Conservation (phyloP, 345 rosid genomes). For the Arabis alpina region DNA sequence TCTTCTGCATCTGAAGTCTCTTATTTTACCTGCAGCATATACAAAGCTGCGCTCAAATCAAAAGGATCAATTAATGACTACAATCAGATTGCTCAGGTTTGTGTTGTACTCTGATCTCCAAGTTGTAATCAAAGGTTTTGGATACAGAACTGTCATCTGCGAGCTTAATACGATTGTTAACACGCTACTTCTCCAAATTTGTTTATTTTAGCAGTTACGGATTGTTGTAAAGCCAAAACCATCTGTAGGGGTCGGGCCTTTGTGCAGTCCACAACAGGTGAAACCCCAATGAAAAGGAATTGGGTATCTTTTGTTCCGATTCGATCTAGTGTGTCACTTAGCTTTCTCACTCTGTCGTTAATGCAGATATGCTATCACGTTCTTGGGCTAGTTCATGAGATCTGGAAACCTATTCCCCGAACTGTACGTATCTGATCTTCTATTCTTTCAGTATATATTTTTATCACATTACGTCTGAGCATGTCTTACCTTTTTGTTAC, state of each 20-base stretch:
- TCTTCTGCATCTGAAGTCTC: constrained; percentile 31
- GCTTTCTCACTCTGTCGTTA: constrained; percentile 39
- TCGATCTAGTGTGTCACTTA: constrained; percentile 30
- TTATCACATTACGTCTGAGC: constrained; percentile 14
- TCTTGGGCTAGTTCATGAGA: constrained; percentile 93
- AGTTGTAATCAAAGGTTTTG: constrained; percentile 21
- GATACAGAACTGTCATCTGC: constrained; percentile 12
- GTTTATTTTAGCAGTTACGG: constrained; percentile 71
- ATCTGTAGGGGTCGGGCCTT: constrained; percentile 69
- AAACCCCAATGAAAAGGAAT: constrained; percentile 37
- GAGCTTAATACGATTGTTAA: constrained; percentile 28
- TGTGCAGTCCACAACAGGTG: constrained; percentile 93
- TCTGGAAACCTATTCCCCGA: constrained; percentile 97
- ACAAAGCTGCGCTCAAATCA: constrained; percentile 82
- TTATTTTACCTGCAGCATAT: constrained; percentile 60
- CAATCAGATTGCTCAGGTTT: constrained; percentile 97
- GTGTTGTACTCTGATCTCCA: constrained; percentile 39
- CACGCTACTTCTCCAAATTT: constrained; percentile 32
- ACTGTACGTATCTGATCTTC: constrained; percentile 59
- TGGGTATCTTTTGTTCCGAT: constrained; percentile 27
- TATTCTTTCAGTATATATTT: constrained; percentile 18
- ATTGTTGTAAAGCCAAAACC: constrained; percentile 87
- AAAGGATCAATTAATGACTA: constrained; percentile 81
- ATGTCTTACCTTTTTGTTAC: constrained; percentile 37
- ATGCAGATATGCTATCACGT: constrained; percentile 97